These are phyloP conservation scores for Pugionium cornutum DNA, from an alignment of 345 rosid species.

Conservation along the genomic window DNA sequence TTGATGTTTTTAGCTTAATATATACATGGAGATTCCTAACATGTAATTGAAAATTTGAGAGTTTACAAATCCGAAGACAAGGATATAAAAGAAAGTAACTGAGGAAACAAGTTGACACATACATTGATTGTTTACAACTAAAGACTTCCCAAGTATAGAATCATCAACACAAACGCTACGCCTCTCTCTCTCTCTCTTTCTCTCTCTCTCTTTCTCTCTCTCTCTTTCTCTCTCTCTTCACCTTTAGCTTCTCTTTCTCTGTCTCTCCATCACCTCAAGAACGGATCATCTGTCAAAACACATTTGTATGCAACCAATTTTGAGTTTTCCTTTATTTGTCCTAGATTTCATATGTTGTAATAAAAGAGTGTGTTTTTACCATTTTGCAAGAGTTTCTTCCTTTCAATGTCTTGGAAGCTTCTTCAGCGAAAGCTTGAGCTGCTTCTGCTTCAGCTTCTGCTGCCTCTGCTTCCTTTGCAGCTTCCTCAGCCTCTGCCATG, in stretches of 20 bases:
- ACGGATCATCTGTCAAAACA: constrained; percentile 33
- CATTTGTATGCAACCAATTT: constrained; percentile 9
- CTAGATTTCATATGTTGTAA: not conserved
- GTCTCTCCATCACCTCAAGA: constrained; percentile 11
- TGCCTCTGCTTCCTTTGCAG: constrained; percentile 90
- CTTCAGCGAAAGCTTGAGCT: constrained; percentile 88
- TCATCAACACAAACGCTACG: constrained; percentile 19
- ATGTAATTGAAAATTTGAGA: too few relatives aligned
- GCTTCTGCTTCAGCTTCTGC: constrained; percentile 97
- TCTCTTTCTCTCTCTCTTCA: not conserved
- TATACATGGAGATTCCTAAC: not conserved
- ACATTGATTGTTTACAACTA: constrained; percentile 19
- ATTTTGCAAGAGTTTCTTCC: constrained; percentile 52
- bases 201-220: not conserved
- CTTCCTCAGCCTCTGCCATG: constrained; percentile 91
- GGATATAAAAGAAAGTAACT: not conserved
- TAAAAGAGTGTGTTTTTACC: not conserved
- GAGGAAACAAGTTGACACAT: not conserved
- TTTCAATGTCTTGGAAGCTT: constrained; percentile 71
- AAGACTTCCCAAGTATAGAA: constrained; percentile 30
- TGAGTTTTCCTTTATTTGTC: constrained; percentile 9
- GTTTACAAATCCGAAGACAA: not conserved
- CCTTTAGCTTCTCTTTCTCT: constrained; percentile 11
- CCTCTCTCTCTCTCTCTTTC: not conserved
- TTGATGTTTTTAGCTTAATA: too few relatives aligned